A percentile compares a stretch with the other conserved stretches of the same genome.
Evolutionary conservation across 2,329 filamentous ascomycete genomes (phyloP).

Genomic region (Claviceps sorghi): DNA sequence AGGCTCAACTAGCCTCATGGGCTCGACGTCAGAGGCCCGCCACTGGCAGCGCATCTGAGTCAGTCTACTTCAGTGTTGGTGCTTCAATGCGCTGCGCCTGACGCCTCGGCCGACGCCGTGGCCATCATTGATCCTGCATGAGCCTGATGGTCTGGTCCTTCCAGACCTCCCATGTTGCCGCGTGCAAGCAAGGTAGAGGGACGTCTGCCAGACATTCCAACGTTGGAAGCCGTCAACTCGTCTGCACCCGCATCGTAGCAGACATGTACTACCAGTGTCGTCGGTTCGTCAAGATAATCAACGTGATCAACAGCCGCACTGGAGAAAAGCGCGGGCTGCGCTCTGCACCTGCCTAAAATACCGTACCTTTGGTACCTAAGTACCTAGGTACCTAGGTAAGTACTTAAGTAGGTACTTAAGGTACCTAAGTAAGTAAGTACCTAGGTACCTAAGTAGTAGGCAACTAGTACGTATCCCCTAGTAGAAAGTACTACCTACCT

Average conservation of each 20-base stretch:
- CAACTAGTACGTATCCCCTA: too few relatives aligned
- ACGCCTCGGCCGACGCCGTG: conserved; percentile 4
- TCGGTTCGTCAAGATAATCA: background rate
- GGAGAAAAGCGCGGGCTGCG: background rate
- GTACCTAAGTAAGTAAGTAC: too few relatives aligned
- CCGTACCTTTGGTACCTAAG: too few relatives aligned
- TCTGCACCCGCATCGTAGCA: too few relatives aligned
- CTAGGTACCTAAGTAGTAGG: too few relatives aligned
- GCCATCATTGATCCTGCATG: background rate
- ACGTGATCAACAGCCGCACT: background rate
- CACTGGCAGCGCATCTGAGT: conserved; percentile 4
- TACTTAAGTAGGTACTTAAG: too few relatives aligned
- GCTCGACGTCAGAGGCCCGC: conserved; percentile 1
- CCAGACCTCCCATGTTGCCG: too few relatives aligned
- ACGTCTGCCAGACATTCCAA: too few relatives aligned
- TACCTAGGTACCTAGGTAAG: background rate
- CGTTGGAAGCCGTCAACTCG: too few relatives aligned
- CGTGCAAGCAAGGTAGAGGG: too few relatives aligned
- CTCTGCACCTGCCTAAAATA: background rate
- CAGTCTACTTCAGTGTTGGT: background rate
- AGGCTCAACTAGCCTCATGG: conserved; percentile 1
- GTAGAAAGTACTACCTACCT: too few relatives aligned
- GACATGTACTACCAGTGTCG: background rate
- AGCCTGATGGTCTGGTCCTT: too few relatives aligned
- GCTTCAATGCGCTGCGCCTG: conserved; percentile 2